Percentiles rank a stretch among this genome's conserved stretches.
Evolutionary conservation across 148 eudicot genomes (phyloP).

Genomic region (Rhododendron kiyosumense): DNA sequence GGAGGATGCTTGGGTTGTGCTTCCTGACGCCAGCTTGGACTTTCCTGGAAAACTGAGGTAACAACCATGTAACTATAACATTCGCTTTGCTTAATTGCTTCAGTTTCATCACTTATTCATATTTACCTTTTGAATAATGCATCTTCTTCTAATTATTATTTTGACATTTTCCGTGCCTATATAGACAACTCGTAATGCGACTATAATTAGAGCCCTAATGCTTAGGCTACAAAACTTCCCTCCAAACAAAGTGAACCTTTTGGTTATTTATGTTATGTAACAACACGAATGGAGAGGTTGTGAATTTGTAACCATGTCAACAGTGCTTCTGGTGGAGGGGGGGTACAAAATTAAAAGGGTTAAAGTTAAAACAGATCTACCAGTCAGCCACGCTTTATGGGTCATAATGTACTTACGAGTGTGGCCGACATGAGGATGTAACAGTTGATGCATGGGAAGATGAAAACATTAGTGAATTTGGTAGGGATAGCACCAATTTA

Average conservation of each 20-base stretch:
- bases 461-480: background rate
- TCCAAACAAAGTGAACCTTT: background rate
- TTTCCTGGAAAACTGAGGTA: constrained; percentile 52
- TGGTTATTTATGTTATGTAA: background rate
- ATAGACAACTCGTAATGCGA: background rate
- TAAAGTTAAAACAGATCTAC: background rate
- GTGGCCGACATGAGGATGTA: background rate
- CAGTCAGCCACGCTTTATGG: background rate
- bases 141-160: background rate
- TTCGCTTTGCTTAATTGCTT: background rate
- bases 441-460: background rate
- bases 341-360: background rate
- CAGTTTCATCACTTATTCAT: background rate
- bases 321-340: background rate
- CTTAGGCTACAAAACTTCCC: background rate
- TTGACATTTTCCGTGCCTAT: background rate
- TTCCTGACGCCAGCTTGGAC: constrained; percentile 35
- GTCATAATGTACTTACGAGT: background rate
- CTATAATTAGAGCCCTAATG: background rate
- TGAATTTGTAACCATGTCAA: background rate
- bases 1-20: constrained; percentile 74
- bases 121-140: background rate
- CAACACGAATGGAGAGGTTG: background rate
- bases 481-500: background rate
- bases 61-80: background rate